A percentile compares a stretch with the other conserved stretches of the same genome.
Conservation (phyloP, 2,329 filamentous ascomycete species). For the Sporothrix euskadiensis region DNA sequence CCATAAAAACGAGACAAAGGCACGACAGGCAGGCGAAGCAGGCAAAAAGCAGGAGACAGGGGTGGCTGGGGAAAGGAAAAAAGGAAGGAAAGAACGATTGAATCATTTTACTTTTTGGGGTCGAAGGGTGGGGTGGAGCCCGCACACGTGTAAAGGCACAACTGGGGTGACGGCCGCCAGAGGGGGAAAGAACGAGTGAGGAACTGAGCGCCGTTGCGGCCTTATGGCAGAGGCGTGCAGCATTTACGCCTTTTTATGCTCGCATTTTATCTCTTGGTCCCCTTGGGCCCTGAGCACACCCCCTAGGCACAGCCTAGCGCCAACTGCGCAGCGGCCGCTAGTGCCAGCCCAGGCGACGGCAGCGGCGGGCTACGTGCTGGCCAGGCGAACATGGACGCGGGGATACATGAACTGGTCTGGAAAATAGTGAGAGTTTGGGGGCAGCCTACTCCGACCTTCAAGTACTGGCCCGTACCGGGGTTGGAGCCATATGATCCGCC, state of each 20-base stretch:
- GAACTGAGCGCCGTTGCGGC: slow-evolving; percentile 13
- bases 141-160: slow-evolving; percentile 29
- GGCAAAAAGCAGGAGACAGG: not conserved
- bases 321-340: slow-evolving; percentile 27
- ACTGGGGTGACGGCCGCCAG: slow-evolving; percentile 24
- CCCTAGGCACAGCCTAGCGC: slow-evolving; percentile 16
- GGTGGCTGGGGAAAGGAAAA: not conserved
- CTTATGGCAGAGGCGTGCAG: slow-evolving; percentile 1
- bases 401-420: not conserved
- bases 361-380: not conserved
- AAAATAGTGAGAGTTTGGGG: not conserved
- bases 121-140: slow-evolving; percentile 23
- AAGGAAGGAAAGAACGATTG: not conserved
- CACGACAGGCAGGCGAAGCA: not conserved
- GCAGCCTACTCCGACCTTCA: not conserved
- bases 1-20: not conserved
- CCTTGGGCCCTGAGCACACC: not conserved
- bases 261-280: not conserved
- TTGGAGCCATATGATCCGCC: slow-evolving; percentile 24
- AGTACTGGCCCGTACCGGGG: slow-evolving; percentile 7
- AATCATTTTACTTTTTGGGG: not conserved
- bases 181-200: not conserved
- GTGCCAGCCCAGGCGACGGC: slow-evolving; percentile 15
- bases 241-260: not conserved
- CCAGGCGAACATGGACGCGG: not conserved